Conservation (phyloP, 23 red algal species). For the Gracilaria gracilis region DNA sequence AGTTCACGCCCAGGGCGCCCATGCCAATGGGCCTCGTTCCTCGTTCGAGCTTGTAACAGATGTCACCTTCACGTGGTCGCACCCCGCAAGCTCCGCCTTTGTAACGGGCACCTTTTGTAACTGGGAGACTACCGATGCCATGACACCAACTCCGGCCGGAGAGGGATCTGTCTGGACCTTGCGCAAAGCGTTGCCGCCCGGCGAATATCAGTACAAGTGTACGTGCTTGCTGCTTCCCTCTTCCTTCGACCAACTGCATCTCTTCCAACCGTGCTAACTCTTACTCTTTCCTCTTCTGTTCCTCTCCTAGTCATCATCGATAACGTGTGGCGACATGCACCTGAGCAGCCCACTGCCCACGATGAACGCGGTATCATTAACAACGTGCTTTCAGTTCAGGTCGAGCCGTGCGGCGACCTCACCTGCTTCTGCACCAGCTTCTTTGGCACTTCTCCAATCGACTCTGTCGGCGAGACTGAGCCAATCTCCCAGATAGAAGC, state of each 20-base stretch:
- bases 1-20: constrained; percentile 31
- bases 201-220: constrained; percentile 98
- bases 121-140: constrained; percentile 86
- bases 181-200: constrained; percentile 84
- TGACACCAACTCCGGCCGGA: constrained; percentile 45
- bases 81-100: constrained; percentile 85
- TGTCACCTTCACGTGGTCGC: constrained; percentile 92
- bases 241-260: background rate
- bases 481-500: constrained; percentile 50
- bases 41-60: constrained; percentile 89
- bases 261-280: background rate
- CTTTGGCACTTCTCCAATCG: constrained; percentile 37
- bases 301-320: constrained; percentile 68
- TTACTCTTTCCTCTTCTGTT: background rate
- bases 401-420: constrained; percentile 91
- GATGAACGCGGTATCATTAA: constrained; percentile 99
- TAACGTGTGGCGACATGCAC: constrained; percentile 91
- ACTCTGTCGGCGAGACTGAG: constrained; percentile 19
- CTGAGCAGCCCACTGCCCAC: constrained; percentile 86
- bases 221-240: constrained; percentile 2
- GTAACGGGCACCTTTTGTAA: constrained; percentile 94
- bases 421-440: constrained; percentile 94
- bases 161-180: constrained; percentile 85
- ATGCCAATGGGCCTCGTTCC: constrained; percentile 27
- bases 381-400: constrained; percentile 90